A percentile compares a stretch with the other conserved stretches of the same genome.
phyloP scores from a whole-genome alignment of 345 rosid genomes.

The Arabidopsis suecica region DNA sequence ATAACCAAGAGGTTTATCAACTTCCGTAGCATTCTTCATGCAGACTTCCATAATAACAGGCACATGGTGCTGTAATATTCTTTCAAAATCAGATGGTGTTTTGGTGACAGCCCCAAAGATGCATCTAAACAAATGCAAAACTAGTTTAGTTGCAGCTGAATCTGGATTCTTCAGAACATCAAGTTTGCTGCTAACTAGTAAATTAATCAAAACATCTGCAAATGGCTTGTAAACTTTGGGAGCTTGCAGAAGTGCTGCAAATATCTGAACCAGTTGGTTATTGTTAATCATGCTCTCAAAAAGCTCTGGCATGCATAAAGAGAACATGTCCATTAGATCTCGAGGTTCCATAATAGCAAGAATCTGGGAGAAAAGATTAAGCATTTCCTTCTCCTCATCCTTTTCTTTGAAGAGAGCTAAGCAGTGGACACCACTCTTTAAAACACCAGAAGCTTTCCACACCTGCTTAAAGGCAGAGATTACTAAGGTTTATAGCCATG shows the following conservation, averaged over 20 bases:
- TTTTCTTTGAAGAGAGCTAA: slow-evolving; percentile 96
- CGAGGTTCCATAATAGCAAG: slow-evolving; percentile 97
- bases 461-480: slow-evolving; percentile 60
- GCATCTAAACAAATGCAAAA: slow-evolving; percentile 90
- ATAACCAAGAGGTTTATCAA: slow-evolving; percentile 92
- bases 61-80: slow-evolving; percentile 93
- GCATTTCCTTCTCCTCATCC: slow-evolving; percentile 97
- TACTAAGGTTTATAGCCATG: slow-evolving; percentile 33
- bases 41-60: slow-evolving; percentile 96
- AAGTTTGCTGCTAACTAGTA: slow-evolving; percentile 88
- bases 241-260: slow-evolving; percentile 84
- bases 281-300: slow-evolving; percentile 95
- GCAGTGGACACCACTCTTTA: slow-evolving; percentile 98
- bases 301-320: slow-evolving; percentile 97
- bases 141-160: slow-evolving; percentile 81
- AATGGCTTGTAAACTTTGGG: slow-evolving; percentile 85
- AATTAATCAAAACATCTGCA: slow-evolving; percentile 89
- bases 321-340: slow-evolving; percentile 98
- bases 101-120: slow-evolving; percentile 93
- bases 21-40: slow-evolving; percentile 94
- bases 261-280: slow-evolving; percentile 87
- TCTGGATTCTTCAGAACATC: slow-evolving; percentile 90
- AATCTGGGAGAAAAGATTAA: slow-evolving; percentile 85
- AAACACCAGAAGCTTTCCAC: slow-evolving; percentile 96
- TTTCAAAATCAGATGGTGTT: slow-evolving; percentile 93